Conservation (phyloP, 2,329 filamentous ascomycete species). For the Phoma herbarum region DNA sequence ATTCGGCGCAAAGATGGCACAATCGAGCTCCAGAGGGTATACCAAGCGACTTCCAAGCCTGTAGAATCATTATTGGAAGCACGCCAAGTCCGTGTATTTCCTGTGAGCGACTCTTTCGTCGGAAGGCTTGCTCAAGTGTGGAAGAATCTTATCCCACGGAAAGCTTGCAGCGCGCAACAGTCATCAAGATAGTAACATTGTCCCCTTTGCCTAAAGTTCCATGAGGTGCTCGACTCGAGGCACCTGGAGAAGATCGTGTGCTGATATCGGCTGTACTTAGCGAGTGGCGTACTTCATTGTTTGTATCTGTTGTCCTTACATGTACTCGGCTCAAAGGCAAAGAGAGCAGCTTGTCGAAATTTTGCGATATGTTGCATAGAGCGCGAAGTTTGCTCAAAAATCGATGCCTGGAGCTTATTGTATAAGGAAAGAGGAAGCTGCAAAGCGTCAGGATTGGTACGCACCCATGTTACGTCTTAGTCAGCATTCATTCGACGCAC, state of each 20-base stretch:
- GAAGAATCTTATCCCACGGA: background rate
- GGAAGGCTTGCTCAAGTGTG: background rate
- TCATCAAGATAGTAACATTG: background rate
- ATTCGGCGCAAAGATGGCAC: background rate
- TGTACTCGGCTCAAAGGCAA: no score
- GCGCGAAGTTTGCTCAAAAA: no score
- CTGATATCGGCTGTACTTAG: no score
- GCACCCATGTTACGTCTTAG: background rate
- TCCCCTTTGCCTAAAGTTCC: no score
- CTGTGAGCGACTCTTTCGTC: background rate
- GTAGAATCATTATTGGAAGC: background rate
- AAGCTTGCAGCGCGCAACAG: background rate
- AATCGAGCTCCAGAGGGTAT: background rate
- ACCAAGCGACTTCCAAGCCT: background rate
- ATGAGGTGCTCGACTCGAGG: background rate
- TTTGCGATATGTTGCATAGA: no score
- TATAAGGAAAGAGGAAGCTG: background rate
- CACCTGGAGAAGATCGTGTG: background rate
- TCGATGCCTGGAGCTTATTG: no score
- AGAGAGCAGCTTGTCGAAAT: no score
- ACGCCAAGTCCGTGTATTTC: background rate
- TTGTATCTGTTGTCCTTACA: no score
- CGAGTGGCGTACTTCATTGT: no score
- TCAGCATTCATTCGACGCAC: slow-evolving; percentile 27
- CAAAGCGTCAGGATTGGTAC: background rate